Conservation (phyloP, 2,329 filamentous ascomycete genomes). For the Stemphylium vesicarium region DNA sequence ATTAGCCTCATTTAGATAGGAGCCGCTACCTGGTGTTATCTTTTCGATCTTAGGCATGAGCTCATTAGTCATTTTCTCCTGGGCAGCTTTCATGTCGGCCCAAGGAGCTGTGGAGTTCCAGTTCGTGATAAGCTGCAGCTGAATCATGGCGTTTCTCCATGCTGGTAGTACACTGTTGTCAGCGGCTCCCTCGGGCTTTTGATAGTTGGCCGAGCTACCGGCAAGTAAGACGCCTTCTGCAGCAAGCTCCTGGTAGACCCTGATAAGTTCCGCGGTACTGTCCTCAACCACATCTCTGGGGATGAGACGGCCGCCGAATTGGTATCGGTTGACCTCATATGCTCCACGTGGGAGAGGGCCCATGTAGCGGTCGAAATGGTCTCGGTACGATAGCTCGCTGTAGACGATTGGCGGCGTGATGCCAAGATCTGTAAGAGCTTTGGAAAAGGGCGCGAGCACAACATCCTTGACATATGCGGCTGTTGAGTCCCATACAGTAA, state of each 20-base stretch:
- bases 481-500: conserved; percentile 12
- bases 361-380: conserved; percentile 33
- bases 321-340: conserved; percentile 24
- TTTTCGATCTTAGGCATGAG: conserved; percentile 34
- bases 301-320: conserved; percentile 31
- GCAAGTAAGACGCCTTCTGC: conserved; percentile 24
- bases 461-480: conserved; percentile 25
- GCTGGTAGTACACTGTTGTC: conserved; percentile 33
- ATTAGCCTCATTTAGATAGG: conserved; percentile 42
- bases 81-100: conserved; percentile 16
- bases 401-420: conserved; percentile 32
- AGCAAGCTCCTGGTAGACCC: conserved; percentile 18
- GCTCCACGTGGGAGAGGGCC: conserved; percentile 36
- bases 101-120: conserved; percentile 25
- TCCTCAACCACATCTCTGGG: conserved; percentile 24
- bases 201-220: conserved; percentile 23
- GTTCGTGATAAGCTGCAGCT: conserved; percentile 28
- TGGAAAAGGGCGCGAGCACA: conserved; percentile 30
- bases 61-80: conserved; percentile 26
- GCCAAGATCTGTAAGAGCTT: conserved; percentile 20
- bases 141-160: conserved; percentile 29
- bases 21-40: conserved; percentile 27
- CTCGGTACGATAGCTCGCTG: conserved; percentile 27
- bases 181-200: conserved; percentile 16
- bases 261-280: conserved; percentile 22